Evolutionary conservation across 2,329 filamentous ascomycete genomes (phyloP), one percentile per base, ranked within the genome.

Genomic region (Monosporascus sp.): DNA sequence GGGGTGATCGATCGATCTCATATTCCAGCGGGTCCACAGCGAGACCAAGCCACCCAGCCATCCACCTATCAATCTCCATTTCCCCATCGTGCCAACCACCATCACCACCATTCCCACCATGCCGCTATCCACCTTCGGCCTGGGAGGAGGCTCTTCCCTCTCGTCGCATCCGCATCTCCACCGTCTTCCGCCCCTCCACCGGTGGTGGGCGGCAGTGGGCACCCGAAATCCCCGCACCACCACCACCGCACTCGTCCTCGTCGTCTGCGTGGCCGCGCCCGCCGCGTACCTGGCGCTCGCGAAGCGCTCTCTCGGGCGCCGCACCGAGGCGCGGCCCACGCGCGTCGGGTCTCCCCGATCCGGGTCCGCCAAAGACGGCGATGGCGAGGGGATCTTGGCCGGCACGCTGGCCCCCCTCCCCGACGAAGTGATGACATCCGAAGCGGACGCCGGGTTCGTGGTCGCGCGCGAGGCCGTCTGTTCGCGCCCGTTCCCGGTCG

Each of bases 391-490:
- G 2, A n/a, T 63, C 38, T 53, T 61, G 20, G 11, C 49, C 3
- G 46, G 37, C 6, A 49, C 63, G 5, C 49, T 50, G 6, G 44
- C 9, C 11, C 11, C 31, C 38, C 1, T 49, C 50, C 9, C 31
- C 11, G 14, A 54, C 47, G 0, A 17, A 46, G 4, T 59, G 54
- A 14, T 5, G 31, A 2, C 31, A 5, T 11, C 9, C 9, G 31
- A 35, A 5, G 31, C 31, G 31, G 31, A 14, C 31, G 31, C 31
- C 31, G 31, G 31, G 31, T 1, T 35, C 49, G 54, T 63, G 49
- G 31, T 63, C 4, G 57, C 58, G 14, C 48, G 53, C 11, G 62
- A 64, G 44, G 53, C 60, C 49, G 50, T 65, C 27, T 41, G 55
- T 3, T 64, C 63, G 1, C 49, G 43, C 9, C 45, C 52, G 1